Percentiles rank a stretch among this genome's conserved stretches.
These are phyloP conservation scores for Comarum palustre DNA, from an alignment of 306 rosid species.

Conservation along the genomic window DNA sequence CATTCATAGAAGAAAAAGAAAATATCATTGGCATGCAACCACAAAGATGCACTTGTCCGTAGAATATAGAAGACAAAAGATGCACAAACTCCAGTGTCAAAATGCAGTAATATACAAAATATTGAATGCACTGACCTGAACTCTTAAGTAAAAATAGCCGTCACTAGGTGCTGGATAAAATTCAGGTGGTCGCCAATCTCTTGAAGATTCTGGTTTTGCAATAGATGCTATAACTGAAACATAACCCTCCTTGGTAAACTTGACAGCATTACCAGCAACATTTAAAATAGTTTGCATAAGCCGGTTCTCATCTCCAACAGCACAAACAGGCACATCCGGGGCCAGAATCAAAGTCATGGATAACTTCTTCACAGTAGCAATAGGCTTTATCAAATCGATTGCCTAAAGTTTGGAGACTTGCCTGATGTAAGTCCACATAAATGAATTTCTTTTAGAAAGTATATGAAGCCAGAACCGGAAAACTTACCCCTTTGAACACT, in stretches of 20 bases:
- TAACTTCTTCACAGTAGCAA: slow-evolving; percentile 79
- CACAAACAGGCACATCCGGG: slow-evolving; percentile 72
- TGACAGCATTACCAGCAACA: slow-evolving; percentile 80
- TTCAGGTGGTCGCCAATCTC: slow-evolving; percentile 75
- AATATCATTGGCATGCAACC: not conserved
- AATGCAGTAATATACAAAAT: not conserved
- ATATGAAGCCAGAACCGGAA: slow-evolving; percentile 18
- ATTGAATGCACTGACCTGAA: slow-evolving; percentile 49
- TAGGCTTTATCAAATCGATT: slow-evolving; percentile 64
- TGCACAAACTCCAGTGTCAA: not conserved
- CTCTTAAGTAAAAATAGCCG: slow-evolving; percentile 61
- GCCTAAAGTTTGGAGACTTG: slow-evolving; percentile 41
- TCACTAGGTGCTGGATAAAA: slow-evolving; percentile 63
- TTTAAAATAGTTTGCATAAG: slow-evolving; percentile 74
- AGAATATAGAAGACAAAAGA: not conserved
- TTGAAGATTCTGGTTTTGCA: slow-evolving; percentile 66
- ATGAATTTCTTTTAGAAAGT: slow-evolving; percentile 3
- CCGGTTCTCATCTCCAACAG: slow-evolving; percentile 75
- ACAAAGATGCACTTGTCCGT: slow-evolving; percentile 5
- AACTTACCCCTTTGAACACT: slow-evolving; percentile 62
- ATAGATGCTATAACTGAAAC: slow-evolving; percentile 70
- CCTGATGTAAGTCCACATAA: slow-evolving; percentile 1
- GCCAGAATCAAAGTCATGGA: slow-evolving; percentile 61
- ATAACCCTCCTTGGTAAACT: slow-evolving; percentile 80
- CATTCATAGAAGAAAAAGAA: not conserved